A percentile compares a stretch with the other conserved stretches of the same genome.
phyloP scores from a whole-genome alignment of 1,284 basidiomycete genomes.

The Salmacisia buchloeana region DNA sequence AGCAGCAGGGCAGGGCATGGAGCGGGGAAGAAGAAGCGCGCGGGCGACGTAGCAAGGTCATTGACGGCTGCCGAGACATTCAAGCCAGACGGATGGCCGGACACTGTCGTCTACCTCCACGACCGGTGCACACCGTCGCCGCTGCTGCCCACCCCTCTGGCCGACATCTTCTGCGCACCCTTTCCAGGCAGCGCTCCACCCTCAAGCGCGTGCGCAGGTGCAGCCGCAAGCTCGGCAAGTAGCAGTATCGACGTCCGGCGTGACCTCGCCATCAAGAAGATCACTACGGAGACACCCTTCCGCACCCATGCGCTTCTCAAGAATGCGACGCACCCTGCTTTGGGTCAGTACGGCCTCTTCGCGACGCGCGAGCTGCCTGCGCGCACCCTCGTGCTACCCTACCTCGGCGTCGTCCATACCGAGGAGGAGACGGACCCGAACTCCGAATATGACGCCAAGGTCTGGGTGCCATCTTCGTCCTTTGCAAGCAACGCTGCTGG shows the following conservation, averaged over 20 bases:
- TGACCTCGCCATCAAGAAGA: background rate
- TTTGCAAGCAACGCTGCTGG: background rate
- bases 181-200: too few species aligned
- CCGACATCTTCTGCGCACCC: too few species aligned
- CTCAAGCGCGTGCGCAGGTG: background rate
- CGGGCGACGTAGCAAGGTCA: too few species aligned
- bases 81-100: too few species aligned
- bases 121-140: too few species aligned
- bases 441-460: constrained; percentile 72
- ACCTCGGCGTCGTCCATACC: constrained; percentile 76
- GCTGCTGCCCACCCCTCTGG: too few species aligned
- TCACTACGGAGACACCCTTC: background rate
- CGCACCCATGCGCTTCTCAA: background rate
- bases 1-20: too few species aligned
- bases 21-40: too few species aligned
- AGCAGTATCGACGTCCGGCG: background rate
- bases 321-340: constrained; percentile 64
- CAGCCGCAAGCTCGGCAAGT: background rate
- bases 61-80: too few species aligned
- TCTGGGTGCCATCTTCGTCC: constrained; percentile 7
- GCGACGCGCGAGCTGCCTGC: constrained; percentile 65
- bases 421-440: constrained; percentile 58
- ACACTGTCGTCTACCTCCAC: too few species aligned
- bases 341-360: constrained; percentile 76
- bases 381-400: constrained; percentile 68